A percentile compares a stretch with the other conserved stretches of the same genome.
phyloP scores from a whole-genome alignment of 2,329 filamentous ascomycete species.

The Bertia moriformis region DNA sequence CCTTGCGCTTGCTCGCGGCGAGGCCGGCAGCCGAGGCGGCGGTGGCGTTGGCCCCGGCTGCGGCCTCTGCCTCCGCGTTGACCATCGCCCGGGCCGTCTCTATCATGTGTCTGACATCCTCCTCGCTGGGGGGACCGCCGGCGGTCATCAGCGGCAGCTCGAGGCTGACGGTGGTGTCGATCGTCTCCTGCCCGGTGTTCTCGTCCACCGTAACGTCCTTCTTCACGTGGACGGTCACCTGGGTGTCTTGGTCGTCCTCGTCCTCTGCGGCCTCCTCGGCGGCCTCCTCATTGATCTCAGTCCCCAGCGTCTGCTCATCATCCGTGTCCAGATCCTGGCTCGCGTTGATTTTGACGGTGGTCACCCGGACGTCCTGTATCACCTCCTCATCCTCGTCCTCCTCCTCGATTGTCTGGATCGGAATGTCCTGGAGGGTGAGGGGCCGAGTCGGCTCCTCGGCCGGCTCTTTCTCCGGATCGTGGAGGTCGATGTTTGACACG shows the following conservation, averaged over 20 bases:
- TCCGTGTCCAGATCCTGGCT: slow-evolving; percentile 10
- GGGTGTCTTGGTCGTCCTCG: slow-evolving; percentile 26
- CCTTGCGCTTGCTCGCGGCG: slow-evolving; percentile 53
- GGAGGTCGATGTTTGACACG: background rate
- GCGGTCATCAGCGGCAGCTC: slow-evolving; percentile 50
- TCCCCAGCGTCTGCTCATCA: too few species aligned
- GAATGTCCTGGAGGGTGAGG: slow-evolving; percentile 11
- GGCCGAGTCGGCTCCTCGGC: slow-evolving; percentile 3
- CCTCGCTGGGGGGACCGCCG: slow-evolving; percentile 56
- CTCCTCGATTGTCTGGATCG: slow-evolving; percentile 31
- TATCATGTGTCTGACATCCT: slow-evolving; percentile 72
- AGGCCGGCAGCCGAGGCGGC: slow-evolving; percentile 17
- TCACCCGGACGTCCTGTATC: too few species aligned
- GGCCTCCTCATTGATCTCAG: too few species aligned
- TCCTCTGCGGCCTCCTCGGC: too few species aligned
- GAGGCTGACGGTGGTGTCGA: slow-evolving; percentile 59
- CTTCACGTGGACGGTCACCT: slow-evolving; percentile 58
- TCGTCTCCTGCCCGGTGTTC: slow-evolving; percentile 46
- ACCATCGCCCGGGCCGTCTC: slow-evolving; percentile 82
- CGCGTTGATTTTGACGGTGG: slow-evolving; percentile 8
- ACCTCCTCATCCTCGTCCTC: too few species aligned
- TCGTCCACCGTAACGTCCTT: slow-evolving; percentile 40
- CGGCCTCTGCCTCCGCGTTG: slow-evolving; percentile 48
- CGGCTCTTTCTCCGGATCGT: slow-evolving; percentile 1
- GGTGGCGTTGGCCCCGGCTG: too few species aligned